phyloP scores from a whole-genome alignment of 2,329 filamentous ascomycete genomes.

The Monilinia vaccinii-corymbosi region DNA sequence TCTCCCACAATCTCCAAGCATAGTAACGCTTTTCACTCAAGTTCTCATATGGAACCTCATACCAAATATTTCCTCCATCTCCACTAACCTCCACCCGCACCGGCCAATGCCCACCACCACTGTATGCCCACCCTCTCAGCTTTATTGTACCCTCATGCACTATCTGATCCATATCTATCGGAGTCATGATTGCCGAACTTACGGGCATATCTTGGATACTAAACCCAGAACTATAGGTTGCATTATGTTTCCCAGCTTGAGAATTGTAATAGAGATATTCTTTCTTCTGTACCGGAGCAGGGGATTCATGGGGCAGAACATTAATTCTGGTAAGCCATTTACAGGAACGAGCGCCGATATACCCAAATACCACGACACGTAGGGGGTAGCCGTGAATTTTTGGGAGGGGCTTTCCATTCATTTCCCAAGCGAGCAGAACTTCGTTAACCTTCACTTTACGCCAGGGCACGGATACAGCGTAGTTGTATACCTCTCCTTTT shows the following conservation, averaged over 20 bases:
- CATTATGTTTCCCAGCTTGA: slow-evolving; percentile 53
- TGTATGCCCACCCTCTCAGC: slow-evolving; percentile 57
- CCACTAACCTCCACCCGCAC: slow-evolving; percentile 58
- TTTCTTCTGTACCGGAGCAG: slow-evolving; percentile 54
- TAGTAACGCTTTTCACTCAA: slow-evolving; percentile 53
- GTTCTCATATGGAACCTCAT: slow-evolving; percentile 53
- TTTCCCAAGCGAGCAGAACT: slow-evolving; percentile 56
- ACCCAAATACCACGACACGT: slow-evolving; percentile 52
- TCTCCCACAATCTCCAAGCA: slow-evolving; percentile 56
- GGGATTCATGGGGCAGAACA: slow-evolving; percentile 45
- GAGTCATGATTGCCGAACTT: slow-evolving; percentile 54
- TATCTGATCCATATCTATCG: slow-evolving; percentile 39
- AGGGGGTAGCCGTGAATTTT: slow-evolving; percentile 59
- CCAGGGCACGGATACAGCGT: slow-evolving; percentile 57
- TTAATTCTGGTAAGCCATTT: slow-evolving; percentile 61
- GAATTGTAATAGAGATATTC: slow-evolving; percentile 60
- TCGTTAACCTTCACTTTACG: slow-evolving; percentile 59
- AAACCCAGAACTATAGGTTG: slow-evolving; percentile 52
- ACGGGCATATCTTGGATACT: slow-evolving; percentile 62
- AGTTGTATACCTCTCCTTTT: slow-evolving; percentile 52
- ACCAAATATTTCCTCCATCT: slow-evolving; percentile 55
- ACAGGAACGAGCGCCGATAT: slow-evolving; percentile 57
- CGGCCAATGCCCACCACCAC: slow-evolving; percentile 56
- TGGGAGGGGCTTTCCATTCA: slow-evolving; percentile 56
- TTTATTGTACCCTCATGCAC: slow-evolving; percentile 24